Base-by-base conservation (phyloP, 768 basidiomycete species). In the Collybiopsis confluens region DNA sequence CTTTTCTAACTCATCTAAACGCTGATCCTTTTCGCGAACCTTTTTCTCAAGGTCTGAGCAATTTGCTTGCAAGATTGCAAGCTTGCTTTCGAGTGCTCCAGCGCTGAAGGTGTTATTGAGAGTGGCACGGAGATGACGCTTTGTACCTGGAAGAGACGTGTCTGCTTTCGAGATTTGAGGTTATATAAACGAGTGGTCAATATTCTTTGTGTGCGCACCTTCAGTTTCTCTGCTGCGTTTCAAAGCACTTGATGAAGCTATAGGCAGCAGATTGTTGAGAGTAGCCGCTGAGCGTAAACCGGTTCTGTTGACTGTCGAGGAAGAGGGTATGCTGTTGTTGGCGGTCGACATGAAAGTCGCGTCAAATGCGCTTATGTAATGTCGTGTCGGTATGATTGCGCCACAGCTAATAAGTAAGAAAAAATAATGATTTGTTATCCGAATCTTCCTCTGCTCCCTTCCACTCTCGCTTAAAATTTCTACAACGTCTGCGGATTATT, bases 221-320 rank as follows among this genome's bases (percentile, higher is more conserved):
- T 52, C 9, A 59, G 63, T 3, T 64, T 54, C 43, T 40, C 45
- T 27, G 20, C 30, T 36, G 23, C 45, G 42, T 37, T 54, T 54
- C 20, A 54, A n/a, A 36, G 43, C 52, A 37, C 11, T 21, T 35
- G 16, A 35, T 48, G 33, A 35, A 18, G 24, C 10, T 1, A 9
- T 11, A 24, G 33, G 15, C 13, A 33, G 26, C n/a, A 7, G 27
- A 11, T 27, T 30, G 30, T 18, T 23, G 28, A 30, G 4, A 9
- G 4, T 18, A 23, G 35, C 30, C 6, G 45, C 28, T 1, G 45
- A 18, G 33, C 23, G 27, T 26, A 18, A 18, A 47, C n/a, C 11
- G 7, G 44, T 16, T 24, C 30, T 45, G 9, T 2, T 45, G 5
- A n/a, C 7, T 8, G 45, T 30, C 4, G 47, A 48, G 35, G 47